Evolutionary conservation across 2,329 filamentous ascomycete genomes (phyloP), one percentile per base, ranked within the genome.

Genomic region (Colletotrichum caudatum): DNA sequence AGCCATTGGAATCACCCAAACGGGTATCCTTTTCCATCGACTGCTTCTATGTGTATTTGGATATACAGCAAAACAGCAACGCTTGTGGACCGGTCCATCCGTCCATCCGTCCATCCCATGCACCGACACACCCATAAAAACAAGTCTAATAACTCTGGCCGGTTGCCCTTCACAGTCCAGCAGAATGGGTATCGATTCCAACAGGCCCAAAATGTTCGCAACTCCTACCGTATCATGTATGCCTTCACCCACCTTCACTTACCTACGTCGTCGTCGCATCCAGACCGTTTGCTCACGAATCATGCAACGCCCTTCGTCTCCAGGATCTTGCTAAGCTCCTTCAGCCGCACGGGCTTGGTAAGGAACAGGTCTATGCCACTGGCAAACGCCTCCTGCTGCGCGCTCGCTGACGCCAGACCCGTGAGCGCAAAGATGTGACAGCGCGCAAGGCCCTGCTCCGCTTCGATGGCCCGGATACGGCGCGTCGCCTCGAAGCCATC

Each of bases 361-460:
- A 89, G 74, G 64, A 88, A 89, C 9, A 88, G 66, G 71, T 89
- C 86, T 8, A 89, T 81, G 0, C 87, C 87, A 60, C 83, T 86
- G 1, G 82, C 84, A 62, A 86, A 83, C 0, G 87, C 87, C 69
- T 89, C 87, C 57, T 86, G 82, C 68, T 88, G 84, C 0, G 85
- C 84, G 26, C 82, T 82, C 0, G 82, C 79, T 20, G 85, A 87
- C 0, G 85, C 86, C 1, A 88, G 77, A 0, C 87, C 88, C 0
- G 87, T 88, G 1, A 90, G 77, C 0, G 86, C 87, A 37, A 89
- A 84, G 29, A 90, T 84, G 3, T 82, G 79, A 1, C 82, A 82
- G 0, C 84, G 83, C 0, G 78, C 72, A 0, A 87, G 75, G 0
- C 80, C 78, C 7, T 81, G 76, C 0, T 84, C 79, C 4, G 80